A percentile compares a stretch with the other conserved stretches of the same genome.
These are phyloP conservation scores for Botrytis sinoallii DNA, from an alignment of 2,329 filamentous ascomycete genomes.

Conservation along the genomic window DNA sequence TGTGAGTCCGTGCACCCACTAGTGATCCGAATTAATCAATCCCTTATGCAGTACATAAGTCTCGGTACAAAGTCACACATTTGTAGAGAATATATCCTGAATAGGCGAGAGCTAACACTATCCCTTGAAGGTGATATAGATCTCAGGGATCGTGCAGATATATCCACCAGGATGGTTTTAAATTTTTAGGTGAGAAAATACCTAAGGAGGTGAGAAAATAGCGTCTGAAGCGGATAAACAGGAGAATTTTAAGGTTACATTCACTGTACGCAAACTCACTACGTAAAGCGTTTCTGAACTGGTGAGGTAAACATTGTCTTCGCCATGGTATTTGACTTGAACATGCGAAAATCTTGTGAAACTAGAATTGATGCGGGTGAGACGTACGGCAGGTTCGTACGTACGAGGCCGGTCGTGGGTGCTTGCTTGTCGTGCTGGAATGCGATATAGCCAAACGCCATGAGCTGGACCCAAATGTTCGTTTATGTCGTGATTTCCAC, in stretches of 20 bases:
- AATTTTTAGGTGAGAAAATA: neutral
- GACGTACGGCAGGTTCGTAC: neutral
- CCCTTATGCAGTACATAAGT: neutral
- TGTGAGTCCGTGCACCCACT: no score
- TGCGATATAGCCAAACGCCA: neutral
- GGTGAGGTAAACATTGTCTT: neutral
- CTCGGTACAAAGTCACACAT: neutral
- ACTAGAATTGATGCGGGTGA: neutral
- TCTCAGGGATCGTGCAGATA: slow-evolving; percentile 2
- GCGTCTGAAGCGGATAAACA: neutral
- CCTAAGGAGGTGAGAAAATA: slow-evolving; percentile 2
- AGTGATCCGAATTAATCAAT: neutral
- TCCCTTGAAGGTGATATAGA: neutral
- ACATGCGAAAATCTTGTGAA: neutral
- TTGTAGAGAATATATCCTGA: neutral
- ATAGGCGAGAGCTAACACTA: neutral
- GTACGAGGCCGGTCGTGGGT: neutral
- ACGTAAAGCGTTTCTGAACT: neutral
- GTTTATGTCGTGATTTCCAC: slow-evolving; percentile 11
- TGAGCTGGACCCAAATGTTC: neutral
- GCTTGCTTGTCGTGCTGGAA: neutral
- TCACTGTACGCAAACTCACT: neutral
- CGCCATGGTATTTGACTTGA: neutral
- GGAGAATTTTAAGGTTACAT: slow-evolving; percentile 7
- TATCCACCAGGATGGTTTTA: neutral